A percentile compares a stretch with the other conserved stretches of the same genome.
These are phyloP conservation scores for Sanghuangporus baumii DNA, from an alignment of 1,284 basidiomycete species.

Conservation along the genomic window DNA sequence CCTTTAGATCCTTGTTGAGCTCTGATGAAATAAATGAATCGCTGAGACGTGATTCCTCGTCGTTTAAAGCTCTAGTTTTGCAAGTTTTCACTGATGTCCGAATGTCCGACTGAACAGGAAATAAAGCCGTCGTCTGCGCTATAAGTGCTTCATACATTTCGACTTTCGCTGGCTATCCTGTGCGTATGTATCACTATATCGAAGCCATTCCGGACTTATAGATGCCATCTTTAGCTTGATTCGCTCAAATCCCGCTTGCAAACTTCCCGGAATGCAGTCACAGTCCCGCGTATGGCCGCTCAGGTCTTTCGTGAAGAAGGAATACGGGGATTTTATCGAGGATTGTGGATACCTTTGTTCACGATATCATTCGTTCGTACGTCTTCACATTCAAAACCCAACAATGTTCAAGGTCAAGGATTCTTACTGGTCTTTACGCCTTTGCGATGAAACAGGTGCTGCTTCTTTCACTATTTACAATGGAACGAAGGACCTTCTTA, in stretches of 20 bases:
- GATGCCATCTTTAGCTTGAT: conserved; percentile 51
- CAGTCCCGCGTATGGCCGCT: conserved; percentile 66
- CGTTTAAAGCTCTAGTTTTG: conserved; percentile 10
- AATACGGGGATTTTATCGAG: conserved; percentile 85
- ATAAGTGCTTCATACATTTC: conserved; percentile 79
- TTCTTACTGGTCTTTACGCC: conserved; percentile 15
- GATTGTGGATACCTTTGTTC: conserved; percentile 87
- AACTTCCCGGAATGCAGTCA: conserved; percentile 72
- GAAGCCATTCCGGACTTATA: neutral
- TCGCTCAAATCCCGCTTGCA: conserved; percentile 90
- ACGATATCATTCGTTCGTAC: conserved; percentile 95
- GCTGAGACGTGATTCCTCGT: conserved; percentile 49
- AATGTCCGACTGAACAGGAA: conserved; percentile 37
- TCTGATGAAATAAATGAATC: conserved; percentile 55
- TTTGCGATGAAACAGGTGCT: conserved; percentile 46
- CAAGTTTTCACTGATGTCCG: conserved; percentile 6
- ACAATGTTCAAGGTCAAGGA: conserved; percentile 1
- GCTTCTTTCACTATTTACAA: conserved; percentile 94
- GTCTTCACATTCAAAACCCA: conserved; percentile 27
- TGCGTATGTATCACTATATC: conserved; percentile 30
- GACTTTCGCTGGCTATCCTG: conserved; percentile 78
- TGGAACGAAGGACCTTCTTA: conserved; percentile 78
- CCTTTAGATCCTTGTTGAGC: conserved; percentile 56
- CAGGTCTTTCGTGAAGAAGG: conserved; percentile 89
- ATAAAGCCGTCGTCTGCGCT: conserved; percentile 79